Evolutionary conservation across 1,139 yeast genomes (phyloP).

Genomic region (Debaryomyces robertsiae): DNA sequence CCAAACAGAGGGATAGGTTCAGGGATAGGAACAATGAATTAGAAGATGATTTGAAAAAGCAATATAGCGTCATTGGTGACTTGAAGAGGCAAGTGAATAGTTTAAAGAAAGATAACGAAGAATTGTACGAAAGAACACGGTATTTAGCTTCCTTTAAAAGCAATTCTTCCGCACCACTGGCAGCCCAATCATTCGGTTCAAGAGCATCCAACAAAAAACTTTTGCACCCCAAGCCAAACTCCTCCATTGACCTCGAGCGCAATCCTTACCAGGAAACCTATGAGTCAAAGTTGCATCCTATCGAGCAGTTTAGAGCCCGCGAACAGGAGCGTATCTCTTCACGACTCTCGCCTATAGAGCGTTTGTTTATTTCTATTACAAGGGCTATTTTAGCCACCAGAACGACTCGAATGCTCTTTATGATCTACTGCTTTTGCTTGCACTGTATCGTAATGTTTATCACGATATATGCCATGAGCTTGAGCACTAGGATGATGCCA

Average conservation of each 20-base stretch:
- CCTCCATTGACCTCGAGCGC: slow-evolving; percentile 53
- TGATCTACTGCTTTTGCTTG: slow-evolving; percentile 71
- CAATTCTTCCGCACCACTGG: slow-evolving; percentile 15
- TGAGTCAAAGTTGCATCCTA: slow-evolving; percentile 80
- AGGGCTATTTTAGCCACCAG: slow-evolving; percentile 74
- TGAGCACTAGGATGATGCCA: slow-evolving; percentile 49
- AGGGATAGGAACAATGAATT: slow-evolving; percentile 77
- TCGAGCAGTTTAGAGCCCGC: slow-evolving; percentile 75
- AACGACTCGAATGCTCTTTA: slow-evolving; percentile 70
- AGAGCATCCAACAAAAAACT: slow-evolving; percentile 23
- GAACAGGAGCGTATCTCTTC: slow-evolving; percentile 79
- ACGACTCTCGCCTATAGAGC: slow-evolving; percentile 73
- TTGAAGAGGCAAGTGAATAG: slow-evolving; percentile 64
- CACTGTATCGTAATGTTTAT: slow-evolving; percentile 74
- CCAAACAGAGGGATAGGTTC: slow-evolving; percentile 93
- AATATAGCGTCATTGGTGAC: slow-evolving; percentile 54
- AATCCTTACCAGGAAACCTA: slow-evolving; percentile 62
- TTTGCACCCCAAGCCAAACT: slow-evolving; percentile 36
- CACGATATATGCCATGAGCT: slow-evolving; percentile 57
- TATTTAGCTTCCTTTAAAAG: slow-evolving; percentile 61
- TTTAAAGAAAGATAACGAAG: slow-evolving; percentile 73
- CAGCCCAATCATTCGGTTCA: slow-evolving; percentile 18
- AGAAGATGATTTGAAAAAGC: slow-evolving; percentile 76
- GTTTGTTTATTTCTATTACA: slow-evolving; percentile 75
- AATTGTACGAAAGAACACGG: slow-evolving; percentile 78